Percentiles rank a stretch among this genome's conserved stretches.
phyloP scores from a whole-genome alignment of 306 rosid species.

The Trifolium pratense region DNA sequence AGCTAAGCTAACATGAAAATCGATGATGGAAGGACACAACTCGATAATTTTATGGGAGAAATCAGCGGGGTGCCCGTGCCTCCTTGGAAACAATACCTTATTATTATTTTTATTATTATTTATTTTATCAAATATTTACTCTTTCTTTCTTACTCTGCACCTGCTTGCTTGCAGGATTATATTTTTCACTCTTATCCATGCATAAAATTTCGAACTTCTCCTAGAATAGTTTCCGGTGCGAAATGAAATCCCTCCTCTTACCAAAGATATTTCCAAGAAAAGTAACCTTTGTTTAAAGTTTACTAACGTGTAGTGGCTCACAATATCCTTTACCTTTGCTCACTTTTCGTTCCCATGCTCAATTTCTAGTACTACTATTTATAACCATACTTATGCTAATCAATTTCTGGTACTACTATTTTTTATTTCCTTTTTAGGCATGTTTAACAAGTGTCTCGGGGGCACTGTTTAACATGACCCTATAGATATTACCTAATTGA shows the following conservation, averaged over 20 bases:
- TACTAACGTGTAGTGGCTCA: conserved; percentile 40
- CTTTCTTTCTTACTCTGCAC: conserved; percentile 34
- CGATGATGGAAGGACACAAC: conserved; percentile 42
- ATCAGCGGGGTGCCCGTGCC: conserved; percentile 99
- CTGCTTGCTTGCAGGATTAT: conserved; percentile 43
- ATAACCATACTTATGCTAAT: too few relatives aligned
- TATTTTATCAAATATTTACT: conserved; percentile 26
- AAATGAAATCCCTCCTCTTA: conserved; percentile 27
- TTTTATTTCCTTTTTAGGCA: too few relatives aligned
- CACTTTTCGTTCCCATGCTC: conserved; percentile 49
- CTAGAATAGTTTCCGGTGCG: too few relatives aligned
- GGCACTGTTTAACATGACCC: too few relatives aligned
- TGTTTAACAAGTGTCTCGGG: too few relatives aligned
- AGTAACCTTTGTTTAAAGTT: conserved; percentile 58
- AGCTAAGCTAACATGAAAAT: conserved; percentile 39
- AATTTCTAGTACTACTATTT: neutral
- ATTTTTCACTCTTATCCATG: conserved; percentile 48
- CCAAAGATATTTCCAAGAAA: conserved; percentile 73
- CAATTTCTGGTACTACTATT: too few relatives aligned
- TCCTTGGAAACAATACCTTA: conserved; percentile 66
- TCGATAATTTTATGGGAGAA: conserved; percentile 73
- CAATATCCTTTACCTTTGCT: conserved; percentile 39
- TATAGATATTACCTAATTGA: too few relatives aligned
- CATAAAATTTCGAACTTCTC: too few relatives aligned
- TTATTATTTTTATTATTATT: too few relatives aligned